These are phyloP conservation scores for Trichoderma asperelloides DNA, from an alignment of 495 filamentous ascomycete species.

Conservation along the genomic window DNA sequence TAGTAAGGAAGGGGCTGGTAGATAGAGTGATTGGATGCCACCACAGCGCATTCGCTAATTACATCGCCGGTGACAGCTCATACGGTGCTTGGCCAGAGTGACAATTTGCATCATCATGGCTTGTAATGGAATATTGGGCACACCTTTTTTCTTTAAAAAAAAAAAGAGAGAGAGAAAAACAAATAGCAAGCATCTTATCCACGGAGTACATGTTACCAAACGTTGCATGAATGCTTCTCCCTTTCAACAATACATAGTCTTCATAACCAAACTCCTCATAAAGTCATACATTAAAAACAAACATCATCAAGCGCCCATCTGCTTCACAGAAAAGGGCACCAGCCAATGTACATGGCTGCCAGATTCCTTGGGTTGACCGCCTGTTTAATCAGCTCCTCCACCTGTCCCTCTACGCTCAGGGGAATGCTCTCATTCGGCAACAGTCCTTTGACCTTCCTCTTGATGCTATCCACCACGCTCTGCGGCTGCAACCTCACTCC, in stretches of 20 bases:
- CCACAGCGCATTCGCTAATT: too few species aligned
- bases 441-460: slow-evolving; percentile 75
- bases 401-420: slow-evolving; percentile 88
- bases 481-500: slow-evolving; percentile 77
- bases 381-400: slow-evolving; percentile 81
- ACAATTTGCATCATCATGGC: too few species aligned
- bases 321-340: slow-evolving; percentile 83
- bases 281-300: neutral
- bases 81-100: too few species aligned
- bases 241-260: too few species aligned
- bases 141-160: too few species aligned
- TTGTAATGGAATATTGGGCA: too few species aligned
- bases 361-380: slow-evolving; percentile 70
- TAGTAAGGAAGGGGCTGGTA: too few species aligned
- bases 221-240: neutral
- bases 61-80: too few species aligned
- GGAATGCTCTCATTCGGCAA: slow-evolving; percentile 80
- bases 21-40: too few species aligned
- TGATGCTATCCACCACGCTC: slow-evolving; percentile 82
- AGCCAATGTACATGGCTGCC: slow-evolving; percentile 93
- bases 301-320: neutral
- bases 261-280: neutral
- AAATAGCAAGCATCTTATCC: too few species aligned
- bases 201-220: neutral
- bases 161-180: too few species aligned